Percentiles rank a stretch among this genome's conserved stretches.
These are phyloP conservation scores for Plectosphaerella plurivora DNA, from an alignment of 2,329 filamentous ascomycete species.

Conservation along the genomic window DNA sequence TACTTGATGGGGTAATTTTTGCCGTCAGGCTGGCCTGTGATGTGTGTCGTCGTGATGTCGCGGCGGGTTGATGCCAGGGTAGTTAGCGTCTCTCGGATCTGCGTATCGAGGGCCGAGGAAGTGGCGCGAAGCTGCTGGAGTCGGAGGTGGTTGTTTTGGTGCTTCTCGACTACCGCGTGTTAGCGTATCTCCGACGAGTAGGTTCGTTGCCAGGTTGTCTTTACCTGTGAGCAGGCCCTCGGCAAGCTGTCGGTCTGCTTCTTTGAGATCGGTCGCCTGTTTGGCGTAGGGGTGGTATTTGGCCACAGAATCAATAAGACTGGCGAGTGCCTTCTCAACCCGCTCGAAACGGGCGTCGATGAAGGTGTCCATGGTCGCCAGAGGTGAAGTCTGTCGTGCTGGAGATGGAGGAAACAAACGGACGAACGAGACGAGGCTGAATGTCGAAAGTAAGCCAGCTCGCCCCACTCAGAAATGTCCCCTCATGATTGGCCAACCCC, in stretches of 20 bases:
- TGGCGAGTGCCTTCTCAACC: conserved; percentile 62
- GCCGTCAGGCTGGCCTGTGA: conserved; percentile 48
- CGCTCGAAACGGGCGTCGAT: conserved; percentile 62
- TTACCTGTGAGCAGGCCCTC: conserved; percentile 61
- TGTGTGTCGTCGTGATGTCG: conserved; percentile 62
- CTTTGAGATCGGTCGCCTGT: conserved; percentile 64
- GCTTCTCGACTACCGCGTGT: conserved; percentile 53
- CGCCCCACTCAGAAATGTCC: neutral
- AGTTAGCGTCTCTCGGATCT: conserved; percentile 66
- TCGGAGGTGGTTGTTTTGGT: conserved; percentile 70
- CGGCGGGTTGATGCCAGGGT: conserved; percentile 69
- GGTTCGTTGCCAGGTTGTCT: neutral
- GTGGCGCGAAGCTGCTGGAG: conserved; percentile 65
- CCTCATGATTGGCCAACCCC: conserved; percentile 6
- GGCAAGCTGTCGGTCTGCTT: conserved; percentile 65
- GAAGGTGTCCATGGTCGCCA: conserved; percentile 51
- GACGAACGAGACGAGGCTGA: conserved; percentile 1
- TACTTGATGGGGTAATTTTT: conserved; percentile 58
- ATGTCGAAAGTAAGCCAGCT: neutral
- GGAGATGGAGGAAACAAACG: neutral
- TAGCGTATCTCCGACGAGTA: neutral
- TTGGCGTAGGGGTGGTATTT: conserved; percentile 73
- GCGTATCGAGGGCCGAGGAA: conserved; percentile 61
- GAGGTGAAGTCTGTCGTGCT: neutral
- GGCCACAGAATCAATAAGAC: conserved; percentile 72